Evolutionary conservation across 768 basidiomycete genomes (phyloP), one percentile per base, ranked within the genome.

Genomic region (Phanerodontia chrysosporium): DNA sequence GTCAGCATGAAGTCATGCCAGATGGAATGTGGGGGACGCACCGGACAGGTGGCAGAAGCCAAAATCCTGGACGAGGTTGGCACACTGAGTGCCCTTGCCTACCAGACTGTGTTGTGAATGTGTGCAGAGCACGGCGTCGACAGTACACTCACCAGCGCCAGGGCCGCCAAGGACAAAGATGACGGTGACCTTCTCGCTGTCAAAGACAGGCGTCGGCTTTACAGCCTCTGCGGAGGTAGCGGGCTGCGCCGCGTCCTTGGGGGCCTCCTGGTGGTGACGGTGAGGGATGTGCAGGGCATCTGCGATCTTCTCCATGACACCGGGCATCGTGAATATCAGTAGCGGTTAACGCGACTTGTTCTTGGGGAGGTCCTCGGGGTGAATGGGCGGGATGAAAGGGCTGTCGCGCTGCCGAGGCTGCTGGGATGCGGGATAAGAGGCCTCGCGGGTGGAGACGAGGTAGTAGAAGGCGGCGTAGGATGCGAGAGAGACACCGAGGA

Each of bases 61-160:
- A 68, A 90, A 95, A 55, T 91, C 89, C 48, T 85, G 66, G 14
- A 98, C 95, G 51, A 98, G 86, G 55, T 77, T 81, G 25, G 79
- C 82, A 69, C 95, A 98, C 72, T 98, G 97, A 0, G 97, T 98
- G 46, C 97, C 97, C 72, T 98, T 98, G 59, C 95, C 95, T 95
- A 63, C 22, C 24, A 9, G 42, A 21, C 45, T 24, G n/a, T 45
- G 42, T 45, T 51, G 30, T 56, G 35, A 58, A 28, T 49, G 22
- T n/a, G 36, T 57, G 48, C 57, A 21, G 51, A 60, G 54, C 13
- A 18, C 27, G n/a, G 58, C 30, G 21, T 29, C 59, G 45, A 21
- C 52, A 58, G 10, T 8, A 8, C 21, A 52, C 71, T 64, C 62
- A 88, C 95, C 95, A 66, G 95, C 95, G 52, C 97, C 97, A 21